phyloP scores from a whole-genome alignment of 2,329 filamentous ascomycete genomes.

The Aspergillus piperis region DNA sequence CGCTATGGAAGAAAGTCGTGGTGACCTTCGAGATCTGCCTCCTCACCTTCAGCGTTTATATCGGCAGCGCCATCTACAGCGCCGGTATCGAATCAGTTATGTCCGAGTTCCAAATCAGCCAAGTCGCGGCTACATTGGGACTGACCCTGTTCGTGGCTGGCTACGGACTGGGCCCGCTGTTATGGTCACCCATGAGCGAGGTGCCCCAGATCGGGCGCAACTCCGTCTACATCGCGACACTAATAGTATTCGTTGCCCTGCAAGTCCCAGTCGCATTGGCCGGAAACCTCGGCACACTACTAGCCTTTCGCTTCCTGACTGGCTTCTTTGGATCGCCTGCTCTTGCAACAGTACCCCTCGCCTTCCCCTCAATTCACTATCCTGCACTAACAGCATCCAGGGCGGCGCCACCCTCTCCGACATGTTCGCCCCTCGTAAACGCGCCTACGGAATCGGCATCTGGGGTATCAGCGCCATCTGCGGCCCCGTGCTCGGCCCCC shows the following conservation, averaged over 20 bases:
- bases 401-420: constrained; percentile 46
- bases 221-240: constrained; percentile 50
- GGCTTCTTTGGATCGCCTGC: constrained; percentile 52
- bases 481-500: constrained; percentile 60
- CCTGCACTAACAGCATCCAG: background rate
- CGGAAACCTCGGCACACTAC: constrained; percentile 52
- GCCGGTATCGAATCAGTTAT: constrained; percentile 45
- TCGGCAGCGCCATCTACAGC: constrained; percentile 53
- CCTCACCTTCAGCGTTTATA: constrained; percentile 54
- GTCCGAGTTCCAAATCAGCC: constrained; percentile 42
- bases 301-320: constrained; percentile 54
- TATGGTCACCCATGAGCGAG: constrained; percentile 48
- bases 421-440: constrained; percentile 42
- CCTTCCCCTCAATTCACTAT: background rate
- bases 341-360: constrained; percentile 35
- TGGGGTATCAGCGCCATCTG: constrained; percentile 54
- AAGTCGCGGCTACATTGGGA: constrained; percentile 44
- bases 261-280: constrained; percentile 49
- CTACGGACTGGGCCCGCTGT: constrained; percentile 51
- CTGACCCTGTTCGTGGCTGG: constrained; percentile 53
- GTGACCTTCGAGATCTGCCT: constrained; percentile 51
- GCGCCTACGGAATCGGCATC: constrained; percentile 31
- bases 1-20: constrained; percentile 43
- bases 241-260: constrained; percentile 52
- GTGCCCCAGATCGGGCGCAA: constrained; percentile 53